These are phyloP conservation scores for Vigna nakashimae DNA, from an alignment of 306 rosid genomes.

Conservation along the genomic window DNA sequence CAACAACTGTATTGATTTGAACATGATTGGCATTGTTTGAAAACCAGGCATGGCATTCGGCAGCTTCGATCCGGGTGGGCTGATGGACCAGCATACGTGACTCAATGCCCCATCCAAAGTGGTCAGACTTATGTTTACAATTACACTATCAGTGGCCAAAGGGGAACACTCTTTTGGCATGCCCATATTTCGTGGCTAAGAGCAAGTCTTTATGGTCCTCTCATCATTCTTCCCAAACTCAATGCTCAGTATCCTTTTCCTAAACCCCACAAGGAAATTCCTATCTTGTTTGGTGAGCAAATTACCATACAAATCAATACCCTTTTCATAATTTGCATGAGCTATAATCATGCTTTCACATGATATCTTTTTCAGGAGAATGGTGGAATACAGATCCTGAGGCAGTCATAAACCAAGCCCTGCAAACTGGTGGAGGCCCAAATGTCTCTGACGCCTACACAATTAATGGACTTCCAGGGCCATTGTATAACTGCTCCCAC, in stretches of 20 bases:
- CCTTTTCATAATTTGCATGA: neutral
- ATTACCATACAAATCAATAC: neutral
- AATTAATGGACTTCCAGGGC: constrained; percentile 79
- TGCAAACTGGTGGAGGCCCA: constrained; percentile 75
- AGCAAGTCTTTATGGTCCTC: constrained; percentile 71
- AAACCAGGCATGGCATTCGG: constrained; percentile 75
- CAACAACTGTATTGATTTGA: too few species aligned
- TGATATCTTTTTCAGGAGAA: constrained; percentile 59
- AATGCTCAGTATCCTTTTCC: constrained; percentile 57
- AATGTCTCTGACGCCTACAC: constrained; percentile 88
- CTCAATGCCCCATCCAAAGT: constrained; percentile 76
- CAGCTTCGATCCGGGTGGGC: constrained; percentile 59
- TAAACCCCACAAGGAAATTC: constrained; percentile 57
- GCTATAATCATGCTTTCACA: constrained; percentile 14
- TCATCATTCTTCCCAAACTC: constrained; percentile 65
- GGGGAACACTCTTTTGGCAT: constrained; percentile 86
- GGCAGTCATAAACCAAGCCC: constrained; percentile 67
- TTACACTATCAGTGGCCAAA: constrained; percentile 68
- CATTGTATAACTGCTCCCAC: constrained; percentile 70
- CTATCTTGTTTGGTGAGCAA: constrained; percentile 54
- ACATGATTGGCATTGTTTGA: neutral
- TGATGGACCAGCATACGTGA: constrained; percentile 65
- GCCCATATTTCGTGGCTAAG: constrained; percentile 76
- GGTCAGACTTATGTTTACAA: constrained; percentile 76
- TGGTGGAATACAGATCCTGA: constrained; percentile 82